Evolutionary conservation across 768 basidiomycete genomes (phyloP).

Genomic region (Kwoniella newhampshirensis): DNA sequence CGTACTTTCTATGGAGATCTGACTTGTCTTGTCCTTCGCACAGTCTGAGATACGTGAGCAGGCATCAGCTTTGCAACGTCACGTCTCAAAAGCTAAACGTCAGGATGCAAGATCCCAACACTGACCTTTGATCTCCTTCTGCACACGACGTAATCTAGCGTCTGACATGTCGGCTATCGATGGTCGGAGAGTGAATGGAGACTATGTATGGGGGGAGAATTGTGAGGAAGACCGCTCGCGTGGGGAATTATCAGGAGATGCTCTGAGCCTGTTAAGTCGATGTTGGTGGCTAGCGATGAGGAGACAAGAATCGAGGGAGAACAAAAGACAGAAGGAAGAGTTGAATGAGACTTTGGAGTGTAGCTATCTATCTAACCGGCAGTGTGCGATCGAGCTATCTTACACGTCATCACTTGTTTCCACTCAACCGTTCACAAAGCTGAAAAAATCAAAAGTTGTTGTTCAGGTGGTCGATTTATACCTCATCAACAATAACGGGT

Average conservation of each 20-base stretch:
- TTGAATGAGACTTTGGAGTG: not conserved
- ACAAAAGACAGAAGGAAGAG: too few species aligned
- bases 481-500: too few species aligned
- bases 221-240: too few species aligned
- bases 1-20: constrained; percentile 70
- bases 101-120: constrained; percentile 6
- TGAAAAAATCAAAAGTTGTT: too few species aligned
- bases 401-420: constrained; percentile 9
- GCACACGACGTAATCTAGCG: constrained; percentile 82
- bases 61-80: not conserved
- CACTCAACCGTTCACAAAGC: too few species aligned
- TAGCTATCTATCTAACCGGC: not conserved
- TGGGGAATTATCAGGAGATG: too few species aligned
- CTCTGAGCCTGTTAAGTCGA: too few species aligned
- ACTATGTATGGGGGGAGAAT: too few species aligned
- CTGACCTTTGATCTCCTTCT: constrained; percentile 85
- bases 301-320: too few species aligned
- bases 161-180: constrained; percentile 62
- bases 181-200: not conserved
- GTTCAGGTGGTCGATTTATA: too few species aligned
- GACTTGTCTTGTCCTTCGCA: constrained; percentile 89
- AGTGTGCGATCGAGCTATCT: not conserved
- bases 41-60: constrained; percentile 64
- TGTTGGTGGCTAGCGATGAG: too few species aligned
- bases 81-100: not conserved